phyloP scores from a whole-genome alignment of 2,329 filamentous ascomycete species.

The Aspergillus aculeatus region DNA sequence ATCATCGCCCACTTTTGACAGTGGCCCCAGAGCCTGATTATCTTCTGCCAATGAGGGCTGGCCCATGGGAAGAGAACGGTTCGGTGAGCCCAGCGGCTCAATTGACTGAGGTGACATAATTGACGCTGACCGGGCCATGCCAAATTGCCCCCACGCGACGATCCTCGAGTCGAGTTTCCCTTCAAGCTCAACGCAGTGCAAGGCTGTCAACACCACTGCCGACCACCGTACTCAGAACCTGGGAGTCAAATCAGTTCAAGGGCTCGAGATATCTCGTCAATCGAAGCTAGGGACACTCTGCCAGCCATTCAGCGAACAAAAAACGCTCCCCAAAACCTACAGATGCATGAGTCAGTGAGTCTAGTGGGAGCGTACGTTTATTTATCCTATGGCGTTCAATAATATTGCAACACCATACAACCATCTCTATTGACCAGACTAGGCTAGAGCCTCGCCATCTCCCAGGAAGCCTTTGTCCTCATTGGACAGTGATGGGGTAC shows the following conservation, averaged over 20 bases:
- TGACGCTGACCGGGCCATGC: neutral
- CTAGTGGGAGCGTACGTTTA: neutral
- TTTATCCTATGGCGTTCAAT: neutral
- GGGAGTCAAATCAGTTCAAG: neutral
- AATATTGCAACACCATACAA: neutral
- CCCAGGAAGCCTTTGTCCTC: neutral
- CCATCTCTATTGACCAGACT: neutral
- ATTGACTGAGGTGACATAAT: neutral
- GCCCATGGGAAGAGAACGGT: neutral
- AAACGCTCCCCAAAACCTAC: neutral
- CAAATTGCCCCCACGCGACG: neutral
- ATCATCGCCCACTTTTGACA: constrained; percentile 6
- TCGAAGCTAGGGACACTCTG: neutral
- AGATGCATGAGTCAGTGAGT: neutral
- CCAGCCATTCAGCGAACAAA: neutral
- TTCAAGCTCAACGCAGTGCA: neutral
- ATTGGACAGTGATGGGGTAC: no score
- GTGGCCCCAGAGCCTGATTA: neutral
- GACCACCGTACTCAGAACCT: no score
- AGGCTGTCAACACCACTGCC: neutral
- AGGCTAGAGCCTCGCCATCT: neutral
- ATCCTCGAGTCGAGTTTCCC: neutral
- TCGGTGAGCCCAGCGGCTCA: neutral
- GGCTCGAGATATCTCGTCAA: neutral
- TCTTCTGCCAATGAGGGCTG: neutral